Evolutionary conservation across 2,329 filamentous ascomycete species (phyloP), one percentile per base, ranked within the genome.

Genomic region (Botryosphaeria agaves): DNA sequence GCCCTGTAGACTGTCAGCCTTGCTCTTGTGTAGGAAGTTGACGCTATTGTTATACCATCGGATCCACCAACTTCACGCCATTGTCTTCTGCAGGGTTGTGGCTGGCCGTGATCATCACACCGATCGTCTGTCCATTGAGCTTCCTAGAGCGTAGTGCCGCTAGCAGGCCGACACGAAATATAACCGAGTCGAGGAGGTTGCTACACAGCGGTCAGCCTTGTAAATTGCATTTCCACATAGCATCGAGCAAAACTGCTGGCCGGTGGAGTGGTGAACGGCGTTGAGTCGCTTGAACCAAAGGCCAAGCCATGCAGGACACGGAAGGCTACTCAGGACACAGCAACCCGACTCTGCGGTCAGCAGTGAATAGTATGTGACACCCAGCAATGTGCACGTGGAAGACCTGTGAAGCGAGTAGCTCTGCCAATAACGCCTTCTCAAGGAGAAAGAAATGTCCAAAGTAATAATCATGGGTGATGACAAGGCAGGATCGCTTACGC

Each of bases 31-130:
- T 49, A 34, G 50, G 44, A 32, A 24, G 17, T 6, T 26, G 12
- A 14, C 11, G n/a, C n/a, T n/a, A n/a, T n/a, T n/a, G n/a, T n/a
- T n/a, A n/a, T 48, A 74, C 70, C 76, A 92, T 79, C 8, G 89
- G 89, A 55, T 98, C 89, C 38, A 98, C 83, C 42, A 98, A 72
- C 67, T 93, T 93, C 53, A 93, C 78, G 30, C 84, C 84, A 54
- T 93, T 93, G 57, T 93, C 84, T 43, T 72, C 67, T 19, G 84
- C 77, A 12, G 81, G 81, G 57, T 93, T 93, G 64, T 93, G 84
- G 47, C 81, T 91, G 38, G 84, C 84, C 25, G 84, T 93, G 53
- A 93, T 80, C 84, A 93, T 93, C 42, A 98, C 77, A 48, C 89
- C 89, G 48, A 98, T 92, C 44, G 82, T 78, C 61, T 91, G 81